Evolutionary conservation across 108 stramenopile genomes (phyloP).

Genomic region (Cyclotella cryptica): DNA sequence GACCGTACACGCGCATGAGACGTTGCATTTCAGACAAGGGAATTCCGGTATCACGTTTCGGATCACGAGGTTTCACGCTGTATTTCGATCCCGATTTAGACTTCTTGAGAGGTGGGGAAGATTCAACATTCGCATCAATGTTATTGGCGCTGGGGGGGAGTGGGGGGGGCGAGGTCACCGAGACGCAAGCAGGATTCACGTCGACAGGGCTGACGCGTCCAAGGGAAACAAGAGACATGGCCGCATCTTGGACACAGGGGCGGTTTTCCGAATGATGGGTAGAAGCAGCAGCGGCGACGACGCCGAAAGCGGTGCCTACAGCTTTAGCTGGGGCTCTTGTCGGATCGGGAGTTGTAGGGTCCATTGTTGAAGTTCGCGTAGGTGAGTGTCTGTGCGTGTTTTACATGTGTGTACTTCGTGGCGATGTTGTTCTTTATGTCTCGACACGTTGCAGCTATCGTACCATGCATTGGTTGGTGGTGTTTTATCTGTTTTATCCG

Average conservation of each 20-base stretch:
- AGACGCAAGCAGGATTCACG: background rate
- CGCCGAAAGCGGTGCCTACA: background rate
- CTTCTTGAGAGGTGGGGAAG: background rate
- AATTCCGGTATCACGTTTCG: constrained; percentile 23
- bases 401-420: no score
- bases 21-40: constrained; percentile 39
- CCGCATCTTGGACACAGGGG: background rate
- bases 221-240: background rate
- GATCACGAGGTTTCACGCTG: constrained; percentile 6
- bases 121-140: background rate
- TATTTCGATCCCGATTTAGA: background rate
- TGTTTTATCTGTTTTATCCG: no score
- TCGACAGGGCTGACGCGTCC: background rate
- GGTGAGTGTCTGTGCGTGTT: no score
- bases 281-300: background rate
- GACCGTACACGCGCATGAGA: constrained; percentile 41
- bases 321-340: no score
- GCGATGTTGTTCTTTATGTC: no score
- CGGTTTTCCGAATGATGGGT: background rate
- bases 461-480: no score
- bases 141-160: background rate
- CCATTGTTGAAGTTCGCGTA: no score
- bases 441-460: no score
- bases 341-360: no score
- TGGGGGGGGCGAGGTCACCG: background rate